Conservation (phyloP, 345 rosid genomes). For the Passiflora organensis region DNA sequence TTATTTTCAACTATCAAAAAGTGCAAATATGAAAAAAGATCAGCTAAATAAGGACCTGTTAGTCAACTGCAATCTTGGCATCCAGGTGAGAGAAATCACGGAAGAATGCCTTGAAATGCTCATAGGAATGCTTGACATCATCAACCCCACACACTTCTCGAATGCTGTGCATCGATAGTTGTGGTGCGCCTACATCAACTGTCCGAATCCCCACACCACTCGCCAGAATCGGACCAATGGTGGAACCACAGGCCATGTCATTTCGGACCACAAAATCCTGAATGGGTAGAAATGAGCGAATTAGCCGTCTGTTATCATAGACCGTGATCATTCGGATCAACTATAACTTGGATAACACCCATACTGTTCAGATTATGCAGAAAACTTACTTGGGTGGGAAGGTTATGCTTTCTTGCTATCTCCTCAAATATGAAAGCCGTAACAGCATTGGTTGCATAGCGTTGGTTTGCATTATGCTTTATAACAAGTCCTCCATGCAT, state of each 20-base stretch:
- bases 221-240: constrained; percentile 93
- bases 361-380: background rate
- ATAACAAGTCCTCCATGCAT: constrained; percentile 98
- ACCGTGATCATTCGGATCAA: no score
- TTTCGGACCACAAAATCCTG: constrained; percentile 98
- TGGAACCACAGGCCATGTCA: constrained; percentile 91
- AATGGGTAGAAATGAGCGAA: background rate
- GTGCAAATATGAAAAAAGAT: no score
- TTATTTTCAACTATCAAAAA: no score
- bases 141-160: constrained; percentile 94
- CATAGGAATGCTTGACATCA: constrained; percentile 69
- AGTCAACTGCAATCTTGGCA: constrained; percentile 55
- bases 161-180: constrained; percentile 94
- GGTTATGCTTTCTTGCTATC: constrained; percentile 64
- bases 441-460: constrained; percentile 90
- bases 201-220: constrained; percentile 94
- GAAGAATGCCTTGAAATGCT: constrained; percentile 91
- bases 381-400: constrained; percentile 68
- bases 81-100: constrained; percentile 62
- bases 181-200: constrained; percentile 95
- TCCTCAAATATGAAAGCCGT: constrained; percentile 79
- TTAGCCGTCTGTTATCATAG: no score
- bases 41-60: constrained; percentile 1
- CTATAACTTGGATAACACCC: no score
- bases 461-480: constrained; percentile 94